phyloP scores from a whole-genome alignment of 2,329 filamentous ascomycete genomes.

The Trichoderma atrobrunneum region DNA sequence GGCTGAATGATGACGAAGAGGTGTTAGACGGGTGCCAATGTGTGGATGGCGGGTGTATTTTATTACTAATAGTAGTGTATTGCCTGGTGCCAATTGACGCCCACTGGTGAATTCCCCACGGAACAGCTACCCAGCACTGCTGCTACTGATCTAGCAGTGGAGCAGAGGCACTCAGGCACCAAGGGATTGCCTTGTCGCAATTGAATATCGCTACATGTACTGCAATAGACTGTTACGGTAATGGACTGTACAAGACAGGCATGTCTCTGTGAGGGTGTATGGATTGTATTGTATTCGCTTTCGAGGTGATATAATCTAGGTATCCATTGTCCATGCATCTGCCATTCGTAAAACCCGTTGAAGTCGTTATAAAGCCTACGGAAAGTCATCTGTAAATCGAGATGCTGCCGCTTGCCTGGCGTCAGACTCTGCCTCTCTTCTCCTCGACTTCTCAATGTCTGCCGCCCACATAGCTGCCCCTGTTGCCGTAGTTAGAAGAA shows the following conservation, averaged over 20 bases:
- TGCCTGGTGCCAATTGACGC: neutral
- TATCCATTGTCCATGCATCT: neutral
- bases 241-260: neutral
- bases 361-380: neutral
- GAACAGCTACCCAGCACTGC: neutral
- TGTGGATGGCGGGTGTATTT: neutral
- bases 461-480: constrained; percentile 86
- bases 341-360: neutral
- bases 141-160: neutral
- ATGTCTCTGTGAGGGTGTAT: neutral
- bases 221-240: neutral
- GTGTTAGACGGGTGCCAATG: neutral
- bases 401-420: neutral
- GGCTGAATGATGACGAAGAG: constrained; percentile 18
- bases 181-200: neutral
- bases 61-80: neutral
- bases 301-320: neutral
- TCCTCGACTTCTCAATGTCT: constrained; percentile 60
- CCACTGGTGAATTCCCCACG: neutral
- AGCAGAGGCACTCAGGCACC: neutral
- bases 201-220: neutral
- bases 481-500: constrained; percentile 80
- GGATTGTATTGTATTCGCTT: neutral
- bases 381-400: constrained; percentile 13
- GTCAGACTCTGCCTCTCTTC: constrained; percentile 3